Percentiles rank a stretch among this genome's conserved stretches.
phyloP scores from a whole-genome alignment of 164 flowering plant species.

The Amborella trichopoda region DNA sequence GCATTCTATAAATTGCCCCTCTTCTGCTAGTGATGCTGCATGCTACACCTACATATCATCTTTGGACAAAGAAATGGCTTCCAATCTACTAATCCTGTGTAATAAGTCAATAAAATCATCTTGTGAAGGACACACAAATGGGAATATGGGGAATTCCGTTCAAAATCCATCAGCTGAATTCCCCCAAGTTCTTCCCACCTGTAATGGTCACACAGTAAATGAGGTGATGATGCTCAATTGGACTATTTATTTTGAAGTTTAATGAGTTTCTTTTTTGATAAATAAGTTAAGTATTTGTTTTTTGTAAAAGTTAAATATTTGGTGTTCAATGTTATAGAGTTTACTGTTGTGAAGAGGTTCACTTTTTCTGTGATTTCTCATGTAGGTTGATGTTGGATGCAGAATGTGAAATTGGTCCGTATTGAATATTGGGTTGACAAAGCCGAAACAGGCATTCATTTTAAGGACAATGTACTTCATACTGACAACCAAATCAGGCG shows the following conservation, averaged over 20 bases:
- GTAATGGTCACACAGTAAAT: slow-evolving; percentile 3
- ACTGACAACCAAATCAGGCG: slow-evolving; percentile 91
- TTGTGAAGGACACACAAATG: slow-evolving; percentile 20
- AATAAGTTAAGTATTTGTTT: too few relatives aligned
- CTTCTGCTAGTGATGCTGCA: slow-evolving; percentile 84
- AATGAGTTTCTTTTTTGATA: not conserved
- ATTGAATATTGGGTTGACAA: slow-evolving; percentile 85
- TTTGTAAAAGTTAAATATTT: too few relatives aligned
- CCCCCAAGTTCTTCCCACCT: slow-evolving; percentile 33
- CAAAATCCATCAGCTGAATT: slow-evolving; percentile 22
- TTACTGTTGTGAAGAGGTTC: slow-evolving; percentile 11
- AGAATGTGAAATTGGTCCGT: slow-evolving; percentile 76
- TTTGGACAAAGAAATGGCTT: slow-evolving; percentile 58
- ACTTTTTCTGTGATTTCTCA: slow-evolving; percentile 25
- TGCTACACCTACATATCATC: slow-evolving; percentile 48
- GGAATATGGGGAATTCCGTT: too few relatives aligned
- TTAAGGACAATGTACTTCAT: slow-evolving; percentile 46
- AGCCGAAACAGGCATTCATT: slow-evolving; percentile 78
- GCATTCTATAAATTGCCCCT: slow-evolving; percentile 46
- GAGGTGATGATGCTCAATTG: slow-evolving; percentile 2
- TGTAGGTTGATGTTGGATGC: slow-evolving; percentile 57
- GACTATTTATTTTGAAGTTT: not conserved
- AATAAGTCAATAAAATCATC: slow-evolving; percentile 22
- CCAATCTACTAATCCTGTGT: slow-evolving; percentile 67
- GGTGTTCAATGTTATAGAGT: too few relatives aligned